Base-by-base conservation (phyloP, 805 yeast species). In the baker's yeast (Saccharomyces cerevisiae) region DNA sequence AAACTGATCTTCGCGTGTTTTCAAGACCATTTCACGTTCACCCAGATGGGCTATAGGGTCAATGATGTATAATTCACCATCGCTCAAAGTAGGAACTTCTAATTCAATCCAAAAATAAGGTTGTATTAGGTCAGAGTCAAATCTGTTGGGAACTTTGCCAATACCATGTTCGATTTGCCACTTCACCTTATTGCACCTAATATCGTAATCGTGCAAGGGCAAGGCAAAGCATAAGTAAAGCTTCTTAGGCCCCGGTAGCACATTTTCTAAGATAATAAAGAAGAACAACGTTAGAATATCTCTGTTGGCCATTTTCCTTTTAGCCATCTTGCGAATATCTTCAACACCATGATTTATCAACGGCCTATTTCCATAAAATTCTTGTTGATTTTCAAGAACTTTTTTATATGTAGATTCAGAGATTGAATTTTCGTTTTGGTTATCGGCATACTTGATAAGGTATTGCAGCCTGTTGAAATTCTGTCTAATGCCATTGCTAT, bases 91-190 rank as follows among this genome's bases (percentile, higher is more conserved):
- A 24, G 53, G 46, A 26, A 55, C 27, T 5, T 53, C 43, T 10
- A 63, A 41, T 47, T 65, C 68, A 26, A 65, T 54, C 69, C 69
- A 65, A 50, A 64, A 63, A 55, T 56, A 52, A 6, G 69, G 69
- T n/a, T 56, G 51, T 9, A 64, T 48, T 14, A 64, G 50, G 50
- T 65, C 69, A 3, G 65, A 51, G 56, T 65, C 69, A 56, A 54
- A 64, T 46, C 46, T 53, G 46, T 65, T 63, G 8, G 62, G 64
- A 2, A 63, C 61, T 32, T 48, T 36, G 10, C 58, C 55, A n/a
- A 48, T 21, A 5, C 50, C 52, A 11, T 52, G 41, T 17, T 46
- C 46, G 8, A 51, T 49, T n/a, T 51, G 54, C 17, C 36, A 32
- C 27, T 51, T 51, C 2, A 48, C 53, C 27, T 51, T 49, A 10